Percentiles rank a stretch among this genome's conserved stretches.
phyloP scores from a whole-genome alignment of 495 filamentous ascomycete species.

The Aspergillus saccharolyticus region DNA sequence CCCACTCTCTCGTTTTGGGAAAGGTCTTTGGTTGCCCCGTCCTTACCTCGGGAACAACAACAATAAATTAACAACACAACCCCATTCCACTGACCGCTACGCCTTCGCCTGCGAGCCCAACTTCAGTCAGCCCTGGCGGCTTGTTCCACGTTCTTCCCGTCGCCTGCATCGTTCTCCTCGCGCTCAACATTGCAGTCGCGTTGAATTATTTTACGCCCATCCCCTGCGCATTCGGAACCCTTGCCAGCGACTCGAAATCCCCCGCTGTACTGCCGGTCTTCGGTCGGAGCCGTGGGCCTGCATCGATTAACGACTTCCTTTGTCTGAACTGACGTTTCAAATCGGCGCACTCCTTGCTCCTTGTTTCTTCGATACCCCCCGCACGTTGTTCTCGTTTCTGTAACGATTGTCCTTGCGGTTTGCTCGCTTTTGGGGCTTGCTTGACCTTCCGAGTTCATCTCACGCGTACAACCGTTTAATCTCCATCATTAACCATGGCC shows the following conservation, averaged over 20 bases:
- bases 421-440: slow-evolving; percentile 8
- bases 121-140: slow-evolving; percentile 32
- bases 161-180: slow-evolving; percentile 14
- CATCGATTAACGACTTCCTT: slow-evolving; percentile 9
- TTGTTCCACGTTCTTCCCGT: slow-evolving; percentile 29
- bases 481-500: slow-evolving; percentile 41
- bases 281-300: background rate
- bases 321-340: slow-evolving; percentile 14
- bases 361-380: slow-evolving; percentile 28
- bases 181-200: background rate
- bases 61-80: background rate
- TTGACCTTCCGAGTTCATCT: slow-evolving; percentile 12
- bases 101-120: slow-evolving; percentile 16
- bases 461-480: slow-evolving; percentile 10
- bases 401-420: slow-evolving; percentile 16
- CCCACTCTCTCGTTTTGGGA: background rate
- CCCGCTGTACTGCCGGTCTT: background rate
- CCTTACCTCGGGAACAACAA: background rate
- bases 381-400: slow-evolving; percentile 2
- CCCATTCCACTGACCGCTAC: slow-evolving; percentile 6
- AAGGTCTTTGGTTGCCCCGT: background rate
- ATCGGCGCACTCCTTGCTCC: slow-evolving; percentile 14
- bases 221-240: background rate
- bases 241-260: background rate
- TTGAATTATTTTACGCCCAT: slow-evolving; percentile 4